Evolutionary conservation across 1,139 yeast genomes (phyloP).

Genomic region (Yarrowia galli): DNA sequence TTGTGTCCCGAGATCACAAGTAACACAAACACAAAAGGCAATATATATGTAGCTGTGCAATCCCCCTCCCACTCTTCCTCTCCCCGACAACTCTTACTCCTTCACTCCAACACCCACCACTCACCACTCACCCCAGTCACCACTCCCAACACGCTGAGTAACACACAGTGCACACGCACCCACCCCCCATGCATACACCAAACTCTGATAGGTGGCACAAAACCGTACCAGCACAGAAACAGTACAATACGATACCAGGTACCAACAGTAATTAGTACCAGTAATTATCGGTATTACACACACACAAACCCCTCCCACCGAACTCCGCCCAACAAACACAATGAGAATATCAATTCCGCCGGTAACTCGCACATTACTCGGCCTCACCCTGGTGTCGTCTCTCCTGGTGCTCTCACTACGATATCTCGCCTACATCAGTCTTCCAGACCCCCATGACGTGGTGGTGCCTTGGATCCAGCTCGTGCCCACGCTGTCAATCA

Average conservation of each 20-base stretch:
- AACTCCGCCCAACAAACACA: neutral
- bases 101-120: too few species aligned
- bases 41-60: too few species aligned
- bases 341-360: slow-evolving; percentile 26
- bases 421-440: slow-evolving; percentile 38
- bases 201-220: slow-evolving; percentile 20
- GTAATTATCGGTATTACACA: too few species aligned
- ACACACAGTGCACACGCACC: neutral
- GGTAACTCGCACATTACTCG: slow-evolving; percentile 18
- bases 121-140: neutral
- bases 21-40: too few species aligned
- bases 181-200: neutral
- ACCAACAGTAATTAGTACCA: too few species aligned
- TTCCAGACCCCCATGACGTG: slow-evolving; percentile 50
- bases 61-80: too few species aligned
- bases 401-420: slow-evolving; percentile 40
- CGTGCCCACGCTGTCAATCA: slow-evolving; percentile 67
- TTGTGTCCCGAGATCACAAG: too few species aligned
- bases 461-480: slow-evolving; percentile 70
- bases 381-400: neutral
- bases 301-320: too few species aligned
- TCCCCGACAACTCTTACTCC: too few species aligned
- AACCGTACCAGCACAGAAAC: too few species aligned
- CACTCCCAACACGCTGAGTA: neutral
- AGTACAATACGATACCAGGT: too few species aligned